Evolutionary conservation across 2,329 filamentous ascomycete genomes (phyloP).

Genomic region (Aspergillus sp.): DNA sequence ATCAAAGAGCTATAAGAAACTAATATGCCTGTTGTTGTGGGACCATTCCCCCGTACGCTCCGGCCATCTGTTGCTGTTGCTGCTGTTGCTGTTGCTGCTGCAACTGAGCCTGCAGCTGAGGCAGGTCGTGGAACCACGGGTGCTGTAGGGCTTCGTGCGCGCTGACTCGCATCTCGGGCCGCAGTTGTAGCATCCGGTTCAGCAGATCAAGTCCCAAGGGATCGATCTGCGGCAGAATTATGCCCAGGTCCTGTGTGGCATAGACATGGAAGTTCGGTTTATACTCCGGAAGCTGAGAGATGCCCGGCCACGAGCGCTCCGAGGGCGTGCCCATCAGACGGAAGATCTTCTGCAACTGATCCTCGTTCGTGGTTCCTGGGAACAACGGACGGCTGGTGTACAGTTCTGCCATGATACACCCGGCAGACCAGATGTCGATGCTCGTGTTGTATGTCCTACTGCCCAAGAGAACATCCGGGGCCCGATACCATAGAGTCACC

Average conservation of each 20-base stretch:
- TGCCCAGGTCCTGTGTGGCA: constrained; percentile 82
- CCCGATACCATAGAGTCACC: constrained; percentile 95
- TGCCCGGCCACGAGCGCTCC: constrained; percentile 92
- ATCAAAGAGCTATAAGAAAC: background rate
- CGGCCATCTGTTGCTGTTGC: constrained; percentile 38
- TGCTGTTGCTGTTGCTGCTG: constrained; percentile 42
- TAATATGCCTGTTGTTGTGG: constrained; percentile 38
- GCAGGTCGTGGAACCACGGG: constrained; percentile 79
- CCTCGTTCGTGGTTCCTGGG: constrained; percentile 96
- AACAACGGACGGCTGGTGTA: constrained; percentile 94
- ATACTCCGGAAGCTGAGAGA: constrained; percentile 95
- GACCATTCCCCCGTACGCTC: constrained; percentile 40
- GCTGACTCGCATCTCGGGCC: constrained; percentile 87
- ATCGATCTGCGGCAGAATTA: constrained; percentile 89
- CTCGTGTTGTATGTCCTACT: constrained; percentile 98
- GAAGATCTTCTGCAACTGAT: constrained; percentile 96
- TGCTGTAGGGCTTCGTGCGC: constrained; percentile 84
- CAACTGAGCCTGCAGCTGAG: constrained; percentile 54
- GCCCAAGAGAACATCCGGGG: constrained; percentile 90
- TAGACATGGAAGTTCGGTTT: constrained; percentile 94
- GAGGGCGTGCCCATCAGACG: constrained; percentile 97
- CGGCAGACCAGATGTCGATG: constrained; percentile 98
- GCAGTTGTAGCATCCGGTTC: constrained; percentile 85
- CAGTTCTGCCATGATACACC: constrained; percentile 99
- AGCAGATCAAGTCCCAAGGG: constrained; percentile 81